Evolutionary conservation across 2,329 filamentous ascomycete species (phyloP).

Genomic region (Fusarium humuli): DNA sequence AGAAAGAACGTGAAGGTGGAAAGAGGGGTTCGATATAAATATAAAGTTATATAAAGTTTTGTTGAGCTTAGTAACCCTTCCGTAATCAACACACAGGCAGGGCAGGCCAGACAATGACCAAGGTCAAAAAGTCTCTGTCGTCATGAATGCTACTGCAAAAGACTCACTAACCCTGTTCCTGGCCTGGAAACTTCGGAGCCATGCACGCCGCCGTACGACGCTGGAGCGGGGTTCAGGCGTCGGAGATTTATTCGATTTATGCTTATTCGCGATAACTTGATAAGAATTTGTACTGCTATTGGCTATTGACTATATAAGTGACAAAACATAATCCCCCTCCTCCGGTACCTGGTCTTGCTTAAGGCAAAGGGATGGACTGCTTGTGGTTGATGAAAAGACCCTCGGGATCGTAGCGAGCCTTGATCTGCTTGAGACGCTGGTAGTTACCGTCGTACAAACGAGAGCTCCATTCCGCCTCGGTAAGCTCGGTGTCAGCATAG

Average conservation of each 20-base stretch:
- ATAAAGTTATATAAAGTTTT: neutral
- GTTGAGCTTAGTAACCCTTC: neutral
- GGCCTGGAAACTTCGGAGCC: neutral
- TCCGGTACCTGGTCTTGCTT: neutral
- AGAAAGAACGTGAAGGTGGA: too few relatives aligned
- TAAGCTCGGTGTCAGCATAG: conserved; percentile 44
- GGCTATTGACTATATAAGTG: neutral
- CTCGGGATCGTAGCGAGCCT: conserved; percentile 36
- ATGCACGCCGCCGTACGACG: neutral
- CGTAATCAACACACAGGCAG: neutral
- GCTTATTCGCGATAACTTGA: neutral
- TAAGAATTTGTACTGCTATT: conserved; percentile 4
- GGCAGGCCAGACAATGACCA: neutral
- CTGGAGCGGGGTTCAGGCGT: neutral
- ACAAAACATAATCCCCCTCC: neutral
- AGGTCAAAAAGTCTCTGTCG: neutral
- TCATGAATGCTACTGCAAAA: neutral
- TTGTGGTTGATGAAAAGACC: conserved; percentile 39
- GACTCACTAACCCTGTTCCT: neutral
- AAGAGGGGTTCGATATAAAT: neutral
- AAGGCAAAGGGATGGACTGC: conserved; percentile 38
- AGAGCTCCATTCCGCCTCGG: conserved; percentile 41
- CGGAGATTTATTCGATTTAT: neutral
- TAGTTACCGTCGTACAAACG: conserved; percentile 42
- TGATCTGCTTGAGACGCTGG: conserved; percentile 38